phyloP scores from a whole-genome alignment of 2,329 filamentous ascomycete genomes.

The Neopestalotiopsis sp. region DNA sequence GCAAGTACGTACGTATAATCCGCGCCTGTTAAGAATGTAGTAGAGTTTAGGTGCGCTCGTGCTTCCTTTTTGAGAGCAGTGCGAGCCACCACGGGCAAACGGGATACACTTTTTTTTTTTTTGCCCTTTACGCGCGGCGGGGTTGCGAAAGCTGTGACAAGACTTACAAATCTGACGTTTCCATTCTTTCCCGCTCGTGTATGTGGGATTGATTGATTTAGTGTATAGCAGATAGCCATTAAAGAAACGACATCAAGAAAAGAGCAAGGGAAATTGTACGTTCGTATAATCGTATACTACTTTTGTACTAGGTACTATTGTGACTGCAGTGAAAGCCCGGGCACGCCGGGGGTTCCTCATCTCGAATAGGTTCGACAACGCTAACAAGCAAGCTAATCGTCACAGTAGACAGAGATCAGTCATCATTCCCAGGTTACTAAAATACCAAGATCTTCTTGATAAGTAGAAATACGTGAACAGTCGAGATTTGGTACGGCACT shows the following conservation, averaged over 20 bases:
- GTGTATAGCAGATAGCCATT: background rate
- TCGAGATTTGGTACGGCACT: background rate
- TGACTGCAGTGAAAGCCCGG: background rate
- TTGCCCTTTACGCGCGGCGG: constrained; percentile 5
- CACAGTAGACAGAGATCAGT: too few relatives aligned
- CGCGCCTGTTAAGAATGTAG: constrained; percentile 8
- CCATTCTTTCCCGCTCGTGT: too few relatives aligned
- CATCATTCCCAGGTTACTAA: too few relatives aligned
- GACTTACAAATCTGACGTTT: constrained; percentile 8
- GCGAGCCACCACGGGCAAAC: background rate
- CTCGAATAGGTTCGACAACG: background rate
- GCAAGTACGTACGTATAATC: constrained; percentile 8
- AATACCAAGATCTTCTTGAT: too few relatives aligned
- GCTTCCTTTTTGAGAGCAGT: constrained; percentile 16
- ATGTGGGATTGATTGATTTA: background rate
- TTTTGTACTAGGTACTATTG: background rate
- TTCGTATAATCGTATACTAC: background rate
- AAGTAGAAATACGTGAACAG: too few relatives aligned
- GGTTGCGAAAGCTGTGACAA: background rate
- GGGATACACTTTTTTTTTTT: too few relatives aligned
- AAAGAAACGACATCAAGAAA: background rate
- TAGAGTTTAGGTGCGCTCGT: constrained; percentile 11
- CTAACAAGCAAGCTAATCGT: background rate
- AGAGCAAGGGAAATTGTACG: background rate
- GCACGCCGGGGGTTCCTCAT: background rate